Conservation (phyloP, 1,284 basidiomycete species). For the Tranzscheliella williamsii region DNA sequence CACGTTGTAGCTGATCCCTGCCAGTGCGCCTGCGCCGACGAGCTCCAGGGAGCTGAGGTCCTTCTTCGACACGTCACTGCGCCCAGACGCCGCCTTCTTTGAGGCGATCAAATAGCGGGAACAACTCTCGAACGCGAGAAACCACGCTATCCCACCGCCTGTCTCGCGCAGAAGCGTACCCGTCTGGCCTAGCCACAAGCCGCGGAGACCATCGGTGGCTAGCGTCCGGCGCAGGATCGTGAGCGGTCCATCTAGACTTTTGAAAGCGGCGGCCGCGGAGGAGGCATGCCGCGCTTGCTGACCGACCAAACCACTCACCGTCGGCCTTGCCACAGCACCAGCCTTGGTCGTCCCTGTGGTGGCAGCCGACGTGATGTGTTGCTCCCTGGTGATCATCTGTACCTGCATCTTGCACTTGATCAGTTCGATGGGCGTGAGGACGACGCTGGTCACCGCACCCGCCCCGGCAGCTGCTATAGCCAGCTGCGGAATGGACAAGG, state of each 20-base stretch:
- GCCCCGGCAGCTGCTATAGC: constrained; percentile 77
- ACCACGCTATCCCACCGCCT: constrained; percentile 85
- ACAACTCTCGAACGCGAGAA: constrained; percentile 74
- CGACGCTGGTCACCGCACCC: constrained; percentile 78
- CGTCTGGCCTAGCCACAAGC: constrained; percentile 84
- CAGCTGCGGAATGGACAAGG: constrained; percentile 67
- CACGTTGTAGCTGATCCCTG: constrained; percentile 80
- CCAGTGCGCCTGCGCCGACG: constrained; percentile 79
- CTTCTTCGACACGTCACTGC: constrained; percentile 56
- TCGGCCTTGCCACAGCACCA: constrained; percentile 20
- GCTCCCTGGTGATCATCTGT: constrained; percentile 72
- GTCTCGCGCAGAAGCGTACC: constrained; percentile 80
- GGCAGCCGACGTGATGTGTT: constrained; percentile 28
- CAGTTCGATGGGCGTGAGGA: constrained; percentile 87
- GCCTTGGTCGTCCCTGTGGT: constrained; percentile 22
- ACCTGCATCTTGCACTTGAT: constrained; percentile 96
- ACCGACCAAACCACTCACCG: constrained; percentile 14
- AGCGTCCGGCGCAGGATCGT: constrained; percentile 71
- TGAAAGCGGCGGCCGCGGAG: constrained; percentile 4
- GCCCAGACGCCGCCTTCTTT: constrained; percentile 38
- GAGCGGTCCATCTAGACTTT: constrained; percentile 69
- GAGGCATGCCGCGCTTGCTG: constrained; percentile 3
- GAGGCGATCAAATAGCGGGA: constrained; percentile 39
- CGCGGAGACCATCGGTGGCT: constrained; percentile 71
- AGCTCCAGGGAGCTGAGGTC: constrained; percentile 78